A percentile compares a stretch with the other conserved stretches of the same genome.
Evolutionary conservation across 176 grass and related monocot species (phyloP).

Genomic region (Triticum timopheevii): DNA sequence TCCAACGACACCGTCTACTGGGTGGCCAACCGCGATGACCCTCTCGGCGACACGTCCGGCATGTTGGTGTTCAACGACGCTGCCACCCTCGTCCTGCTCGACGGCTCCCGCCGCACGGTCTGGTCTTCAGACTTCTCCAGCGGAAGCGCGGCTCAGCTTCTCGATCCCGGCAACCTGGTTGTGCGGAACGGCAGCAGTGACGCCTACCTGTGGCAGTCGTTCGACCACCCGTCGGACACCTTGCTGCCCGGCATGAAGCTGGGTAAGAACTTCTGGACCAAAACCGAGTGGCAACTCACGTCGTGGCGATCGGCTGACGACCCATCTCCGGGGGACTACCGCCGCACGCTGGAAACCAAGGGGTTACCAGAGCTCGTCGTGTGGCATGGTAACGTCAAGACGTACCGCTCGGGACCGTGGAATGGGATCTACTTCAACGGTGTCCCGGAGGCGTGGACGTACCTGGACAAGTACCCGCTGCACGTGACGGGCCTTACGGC

Average conservation of each 20-base stretch:
- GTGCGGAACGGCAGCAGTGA: neutral
- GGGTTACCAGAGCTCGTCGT: neutral
- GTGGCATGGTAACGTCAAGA: neutral
- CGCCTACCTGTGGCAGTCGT: conserved; percentile 29
- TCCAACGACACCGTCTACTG: neutral
- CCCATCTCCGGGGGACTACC: neutral
- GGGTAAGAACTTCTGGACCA: neutral
- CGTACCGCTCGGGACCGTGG: neutral
- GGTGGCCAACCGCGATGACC: neutral
- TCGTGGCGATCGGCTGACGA: neutral
- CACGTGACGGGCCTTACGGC: neutral
- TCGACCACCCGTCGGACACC: conserved; percentile 39
- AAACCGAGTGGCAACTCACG: neutral
- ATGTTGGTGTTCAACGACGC: neutral
- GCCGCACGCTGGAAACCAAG: neutral
- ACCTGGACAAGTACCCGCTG: neutral
- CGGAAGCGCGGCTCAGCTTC: neutral
- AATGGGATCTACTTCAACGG: neutral
- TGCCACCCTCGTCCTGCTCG: neutral
- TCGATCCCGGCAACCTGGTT: conserved; percentile 23
- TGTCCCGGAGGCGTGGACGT: neutral
- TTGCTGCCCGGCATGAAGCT: conserved; percentile 37
- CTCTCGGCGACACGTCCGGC: neutral
- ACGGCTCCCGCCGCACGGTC: neutral
- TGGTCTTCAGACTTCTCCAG: conserved; percentile 22